phyloP scores from a whole-genome alignment of 768 basidiomycete species.

The Leccinum fibrillosum region DNA sequence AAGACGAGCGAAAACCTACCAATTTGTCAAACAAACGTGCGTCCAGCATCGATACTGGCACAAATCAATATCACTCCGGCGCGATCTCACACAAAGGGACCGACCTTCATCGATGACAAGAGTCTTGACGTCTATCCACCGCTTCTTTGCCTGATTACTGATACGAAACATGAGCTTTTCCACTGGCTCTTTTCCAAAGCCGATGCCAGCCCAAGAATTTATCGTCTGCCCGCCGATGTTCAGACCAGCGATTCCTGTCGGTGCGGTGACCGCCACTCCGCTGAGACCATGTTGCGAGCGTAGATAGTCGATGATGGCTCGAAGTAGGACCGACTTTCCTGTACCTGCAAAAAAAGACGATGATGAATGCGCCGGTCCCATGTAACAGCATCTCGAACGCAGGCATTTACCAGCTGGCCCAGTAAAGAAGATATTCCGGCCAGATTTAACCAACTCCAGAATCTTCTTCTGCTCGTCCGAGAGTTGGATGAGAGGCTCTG shows the following conservation, averaged over 20 bases:
- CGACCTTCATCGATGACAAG: slow-evolving; percentile 74
- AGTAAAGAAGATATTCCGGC: slow-evolving; percentile 69
- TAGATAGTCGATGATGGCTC: slow-evolving; percentile 51
- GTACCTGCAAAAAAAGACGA: slow-evolving; percentile 40
- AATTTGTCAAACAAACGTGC: slow-evolving; percentile 68
- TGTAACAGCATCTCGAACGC: neutral
- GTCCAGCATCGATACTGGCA: slow-evolving; percentile 73
- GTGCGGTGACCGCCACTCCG: slow-evolving; percentile 58
- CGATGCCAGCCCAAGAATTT: slow-evolving; percentile 65
- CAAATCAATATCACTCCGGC: neutral
- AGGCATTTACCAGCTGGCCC: slow-evolving; percentile 57
- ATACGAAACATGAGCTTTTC: slow-evolving; percentile 41
- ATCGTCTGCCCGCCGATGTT: slow-evolving; percentile 71
- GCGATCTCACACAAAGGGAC: neutral
- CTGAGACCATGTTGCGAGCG: slow-evolving; percentile 26
- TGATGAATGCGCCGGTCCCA: neutral
- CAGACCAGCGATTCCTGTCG: slow-evolving; percentile 62
- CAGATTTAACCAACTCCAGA: slow-evolving; percentile 46
- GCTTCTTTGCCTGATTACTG: slow-evolving; percentile 20
- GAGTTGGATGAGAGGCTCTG: slow-evolving; percentile 19
- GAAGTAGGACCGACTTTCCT: slow-evolving; percentile 68
- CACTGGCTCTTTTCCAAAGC: slow-evolving; percentile 50
- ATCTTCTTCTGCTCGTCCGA: slow-evolving; percentile 42
- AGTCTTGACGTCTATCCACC: slow-evolving; percentile 52
- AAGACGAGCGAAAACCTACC: slow-evolving; percentile 39